A percentile compares a stretch with the other conserved stretches of the same genome.
These are phyloP conservation scores for Colletotrichum salicis DNA, from an alignment of 2,329 filamentous ascomycete genomes.

Conservation along the genomic window DNA sequence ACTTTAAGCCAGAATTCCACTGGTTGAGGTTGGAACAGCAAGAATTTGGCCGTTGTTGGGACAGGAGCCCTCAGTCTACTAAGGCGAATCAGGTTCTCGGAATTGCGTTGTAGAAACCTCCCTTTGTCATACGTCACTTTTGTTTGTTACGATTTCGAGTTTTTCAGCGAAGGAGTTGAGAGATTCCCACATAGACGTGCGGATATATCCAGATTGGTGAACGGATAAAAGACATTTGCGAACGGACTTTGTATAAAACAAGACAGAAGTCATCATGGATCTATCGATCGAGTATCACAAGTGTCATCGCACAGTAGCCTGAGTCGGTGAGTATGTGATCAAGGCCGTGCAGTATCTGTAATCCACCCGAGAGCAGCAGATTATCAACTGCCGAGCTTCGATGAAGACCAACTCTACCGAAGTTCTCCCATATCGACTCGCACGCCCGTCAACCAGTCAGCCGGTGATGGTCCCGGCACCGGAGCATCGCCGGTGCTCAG, in stretches of 20 bases:
- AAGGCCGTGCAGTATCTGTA: not conserved
- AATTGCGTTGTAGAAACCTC: constrained; percentile 9
- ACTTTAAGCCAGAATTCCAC: constrained; percentile 24
- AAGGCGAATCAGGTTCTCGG: constrained; percentile 28
- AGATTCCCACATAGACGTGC: not conserved
- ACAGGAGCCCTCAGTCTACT: not conserved
- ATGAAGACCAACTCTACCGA: not conserved
- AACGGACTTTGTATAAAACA: not conserved
- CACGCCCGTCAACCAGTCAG: not conserved
- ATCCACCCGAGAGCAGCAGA: not conserved
- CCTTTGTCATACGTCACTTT: not conserved
- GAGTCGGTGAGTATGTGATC: not conserved
- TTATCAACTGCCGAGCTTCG: not conserved
- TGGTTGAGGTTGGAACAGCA: constrained; percentile 26
- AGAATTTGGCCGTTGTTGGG: not conserved
- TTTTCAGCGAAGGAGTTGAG: not conserved
- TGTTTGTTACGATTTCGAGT: not conserved
- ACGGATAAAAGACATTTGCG: not conserved
- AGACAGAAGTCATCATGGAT: not conserved
- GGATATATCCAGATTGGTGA: not conserved
- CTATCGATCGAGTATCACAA: not conserved
- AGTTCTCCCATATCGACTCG: not conserved
- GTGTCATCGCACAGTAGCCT: not conserved
- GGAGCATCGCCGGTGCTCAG: not conserved
- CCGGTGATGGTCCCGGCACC: not conserved